Evolutionary conservation across 345 rosid species (phyloP), one percentile per base, ranked within the genome.

Genomic region (Pistacia integerrima): DNA sequence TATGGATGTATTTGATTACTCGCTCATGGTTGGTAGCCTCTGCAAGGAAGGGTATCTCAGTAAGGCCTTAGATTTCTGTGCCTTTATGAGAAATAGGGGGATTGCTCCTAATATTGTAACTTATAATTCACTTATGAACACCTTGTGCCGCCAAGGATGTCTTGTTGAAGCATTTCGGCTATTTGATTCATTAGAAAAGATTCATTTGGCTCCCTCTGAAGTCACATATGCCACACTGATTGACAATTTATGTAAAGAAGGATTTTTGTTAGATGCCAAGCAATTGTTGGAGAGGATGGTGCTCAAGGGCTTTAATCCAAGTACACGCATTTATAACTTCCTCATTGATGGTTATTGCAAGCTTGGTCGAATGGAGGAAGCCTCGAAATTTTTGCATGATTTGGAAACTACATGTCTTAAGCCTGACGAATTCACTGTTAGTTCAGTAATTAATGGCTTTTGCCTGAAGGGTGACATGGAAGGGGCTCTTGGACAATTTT

Each of bases 131-230:
- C 78, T 93, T 73, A 85, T 93, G 64, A 72, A 82, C 78, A 92
- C 96, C 68, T 84, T 93, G 82, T 95, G 97, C 82, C 79, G 41
- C 74, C 92, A 92, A 76, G 96, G 96, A 73, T 92, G 93, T 80
- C 87, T 93, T 76, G 70, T 87, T 78, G 98, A 93, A 86, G 99
- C 99, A 79, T 90, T 92, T 70, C 91, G 93, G 68, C 82, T 95
- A 56, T 95, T 88, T 85, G 93, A 93, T 83, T 90, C 94, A 4
- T 81, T 95, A 58, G 97, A 92, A 77, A 88, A 80, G 49, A 83
- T 86, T 30, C 81, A 84, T 67, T 76, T 88, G 83, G 76, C 70
- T 78, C 92, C 98, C 13, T 92, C 97, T 33, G 81, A 67, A 33
- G 82, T 90, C 74, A 92, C 93, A 44, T 92, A 88, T 51, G 83